A percentile compares a stretch with the other conserved stretches of the same genome.
These are phyloP conservation scores for Aspergillus vadensis DNA, from an alignment of 2,329 filamentous ascomycete species.

Conservation along the genomic window DNA sequence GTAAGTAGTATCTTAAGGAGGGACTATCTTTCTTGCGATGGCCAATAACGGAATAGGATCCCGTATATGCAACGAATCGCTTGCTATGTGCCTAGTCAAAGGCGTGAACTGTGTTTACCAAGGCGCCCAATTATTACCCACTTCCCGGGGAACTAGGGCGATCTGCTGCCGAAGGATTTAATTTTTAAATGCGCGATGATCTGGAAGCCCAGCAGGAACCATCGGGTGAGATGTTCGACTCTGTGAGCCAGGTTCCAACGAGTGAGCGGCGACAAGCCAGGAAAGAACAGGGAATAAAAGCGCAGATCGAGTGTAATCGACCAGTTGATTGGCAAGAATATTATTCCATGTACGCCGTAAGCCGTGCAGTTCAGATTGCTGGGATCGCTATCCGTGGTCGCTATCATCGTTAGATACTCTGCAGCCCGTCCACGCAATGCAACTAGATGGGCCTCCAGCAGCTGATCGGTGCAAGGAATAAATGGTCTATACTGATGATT, in stretches of 20 bases:
- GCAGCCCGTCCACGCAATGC: neutral
- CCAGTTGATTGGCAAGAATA: neutral
- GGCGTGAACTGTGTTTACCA: neutral
- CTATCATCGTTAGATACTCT: neutral
- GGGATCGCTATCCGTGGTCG: neutral
- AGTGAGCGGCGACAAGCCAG: neutral
- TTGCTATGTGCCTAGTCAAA: neutral
- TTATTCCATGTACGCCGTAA: neutral
- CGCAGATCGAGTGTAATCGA: neutral
- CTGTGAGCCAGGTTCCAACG: neutral
- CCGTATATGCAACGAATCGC: neutral
- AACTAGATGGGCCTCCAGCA: neutral
- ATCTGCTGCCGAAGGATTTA: neutral
- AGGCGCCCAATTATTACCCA: neutral
- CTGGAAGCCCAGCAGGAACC: slow-evolving; percentile 1
- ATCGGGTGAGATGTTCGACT: neutral
- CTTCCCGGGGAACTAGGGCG: slow-evolving; percentile 1
- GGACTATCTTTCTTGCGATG: neutral
- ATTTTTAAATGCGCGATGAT: neutral
- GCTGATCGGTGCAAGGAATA: neutral
- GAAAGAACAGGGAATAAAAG: neutral
- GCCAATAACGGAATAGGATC: slow-evolving; percentile 1
- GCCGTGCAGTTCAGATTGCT: neutral
- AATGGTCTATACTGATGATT: neutral
- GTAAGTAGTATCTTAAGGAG: neutral